These are phyloP conservation scores for Diaporthe longicolla DNA, from an alignment of 2,329 filamentous ascomycete genomes.

Conservation along the genomic window DNA sequence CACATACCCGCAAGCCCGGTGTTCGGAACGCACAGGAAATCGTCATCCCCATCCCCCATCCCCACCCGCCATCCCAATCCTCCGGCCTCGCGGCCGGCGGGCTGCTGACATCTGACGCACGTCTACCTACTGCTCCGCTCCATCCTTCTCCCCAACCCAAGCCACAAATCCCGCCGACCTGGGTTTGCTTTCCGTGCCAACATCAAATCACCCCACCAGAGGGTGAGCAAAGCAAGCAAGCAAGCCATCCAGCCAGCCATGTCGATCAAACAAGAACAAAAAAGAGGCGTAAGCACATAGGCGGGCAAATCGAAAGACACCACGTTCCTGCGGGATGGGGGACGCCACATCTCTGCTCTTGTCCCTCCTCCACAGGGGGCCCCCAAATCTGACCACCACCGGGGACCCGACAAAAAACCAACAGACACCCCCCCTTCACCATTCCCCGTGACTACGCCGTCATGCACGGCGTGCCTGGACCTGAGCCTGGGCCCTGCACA, in stretches of 20 bases:
- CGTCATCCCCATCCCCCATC: background rate
- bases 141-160: background rate
- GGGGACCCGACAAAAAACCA: constrained; percentile 1
- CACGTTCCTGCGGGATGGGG: constrained; percentile 20
- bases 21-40: background rate
- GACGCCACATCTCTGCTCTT: constrained; percentile 8
- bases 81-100: constrained; percentile 12
- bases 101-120: constrained; percentile 14
- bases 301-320: constrained; percentile 15
- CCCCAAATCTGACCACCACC: constrained; percentile 22
- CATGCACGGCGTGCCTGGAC: constrained; percentile 26
- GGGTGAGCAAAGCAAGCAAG: too few relatives aligned
- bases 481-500: background rate
- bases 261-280: constrained; percentile 16
- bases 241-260: background rate
- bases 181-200: background rate
- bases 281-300: background rate
- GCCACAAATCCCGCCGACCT: constrained; percentile 5
- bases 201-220: too few relatives aligned
- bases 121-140: background rate
- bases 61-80: background rate
- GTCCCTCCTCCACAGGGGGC: background rate
- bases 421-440: background rate
- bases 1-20: background rate
- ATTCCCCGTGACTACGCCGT: constrained; percentile 11